Conservation (phyloP, 768 basidiomycete species). For the Gloeopeniophorella convolvens region DNA sequence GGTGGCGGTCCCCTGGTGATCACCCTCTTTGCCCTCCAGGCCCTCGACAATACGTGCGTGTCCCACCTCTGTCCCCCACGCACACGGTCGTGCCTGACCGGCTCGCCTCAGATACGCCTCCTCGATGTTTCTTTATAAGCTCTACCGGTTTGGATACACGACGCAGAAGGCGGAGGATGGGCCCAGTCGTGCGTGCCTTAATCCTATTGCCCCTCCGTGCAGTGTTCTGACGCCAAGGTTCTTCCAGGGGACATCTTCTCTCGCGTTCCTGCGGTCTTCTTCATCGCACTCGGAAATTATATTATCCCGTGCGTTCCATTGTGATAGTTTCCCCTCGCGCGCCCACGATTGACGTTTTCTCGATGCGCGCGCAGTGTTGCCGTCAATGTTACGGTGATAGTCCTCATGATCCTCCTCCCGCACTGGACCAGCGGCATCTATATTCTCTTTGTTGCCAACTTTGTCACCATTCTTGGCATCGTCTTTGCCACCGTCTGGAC, state of each 20-base stretch:
- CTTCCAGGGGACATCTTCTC: slow-evolving; percentile 10
- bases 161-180: slow-evolving; percentile 8
- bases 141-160: slow-evolving; percentile 11
- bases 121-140: slow-evolving; percentile 17
- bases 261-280: slow-evolving; percentile 18
- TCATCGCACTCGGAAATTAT: slow-evolving; percentile 19
- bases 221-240: not conserved
- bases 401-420: slow-evolving; percentile 12
- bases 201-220: not conserved
- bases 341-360: not conserved
- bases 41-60: slow-evolving; percentile 17
- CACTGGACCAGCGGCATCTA: slow-evolving; percentile 11
- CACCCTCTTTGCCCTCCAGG: slow-evolving; percentile 14
- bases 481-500: slow-evolving; percentile 22
- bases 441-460: slow-evolving; percentile 17
- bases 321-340: not conserved
- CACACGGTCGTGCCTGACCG: not conserved
- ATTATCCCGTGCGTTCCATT: slow-evolving; percentile 13
- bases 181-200: slow-evolving; percentile 1
- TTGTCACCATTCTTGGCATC: slow-evolving; percentile 19
- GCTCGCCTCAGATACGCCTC: slow-evolving; percentile 12
- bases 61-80: not conserved
- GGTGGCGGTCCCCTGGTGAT: slow-evolving; percentile 16
- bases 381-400: slow-evolving; percentile 12
- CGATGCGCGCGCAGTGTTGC: slow-evolving; percentile 10